A percentile compares a stretch with the other conserved stretches of the same genome.
These are phyloP conservation scores for Lodderomyces orthopsilosis DNA, from an alignment of 1,139 yeast genomes.

Conservation along the genomic window DNA sequence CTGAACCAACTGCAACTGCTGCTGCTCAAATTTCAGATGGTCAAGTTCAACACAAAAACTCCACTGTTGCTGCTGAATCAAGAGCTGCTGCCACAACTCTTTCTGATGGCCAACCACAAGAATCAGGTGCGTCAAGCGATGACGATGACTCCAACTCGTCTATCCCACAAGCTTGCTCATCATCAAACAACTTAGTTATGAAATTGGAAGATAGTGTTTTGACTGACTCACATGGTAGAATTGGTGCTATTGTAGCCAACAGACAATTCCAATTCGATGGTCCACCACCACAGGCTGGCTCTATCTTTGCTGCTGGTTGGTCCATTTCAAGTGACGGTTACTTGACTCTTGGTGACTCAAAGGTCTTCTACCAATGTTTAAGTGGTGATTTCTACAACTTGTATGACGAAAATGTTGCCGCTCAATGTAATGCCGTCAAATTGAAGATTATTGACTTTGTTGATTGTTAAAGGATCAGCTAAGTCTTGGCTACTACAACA, in stretches of 20 bases:
- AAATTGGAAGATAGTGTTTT: slow-evolving; percentile 51
- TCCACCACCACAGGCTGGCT: slow-evolving; percentile 90
- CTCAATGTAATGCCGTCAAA: slow-evolving; percentile 64
- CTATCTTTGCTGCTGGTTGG: slow-evolving; percentile 87
- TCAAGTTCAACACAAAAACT: slow-evolving; percentile 11
- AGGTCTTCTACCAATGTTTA: slow-evolving; percentile 73
- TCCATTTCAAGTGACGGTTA: slow-evolving; percentile 54
- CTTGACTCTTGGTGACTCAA: slow-evolving; percentile 66
- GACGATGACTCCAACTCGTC: slow-evolving; percentile 1
- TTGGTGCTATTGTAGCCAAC: slow-evolving; percentile 82
- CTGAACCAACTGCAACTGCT: slow-evolving; percentile 23
- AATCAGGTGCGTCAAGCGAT: neutral
- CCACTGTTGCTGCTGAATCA: slow-evolving; percentile 14
- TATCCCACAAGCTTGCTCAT: slow-evolving; percentile 11
- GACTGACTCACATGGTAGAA: slow-evolving; percentile 64
- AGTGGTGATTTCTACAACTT: slow-evolving; percentile 82
- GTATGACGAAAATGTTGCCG: slow-evolving; percentile 66
- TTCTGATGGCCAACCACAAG: slow-evolving; percentile 3
- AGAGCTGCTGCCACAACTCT: slow-evolving; percentile 4
- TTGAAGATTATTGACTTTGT: slow-evolving; percentile 64
- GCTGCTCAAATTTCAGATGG: slow-evolving; percentile 20
- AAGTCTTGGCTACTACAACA: too few species aligned
- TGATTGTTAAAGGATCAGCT: slow-evolving; percentile 41
- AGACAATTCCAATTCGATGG: slow-evolving; percentile 88
- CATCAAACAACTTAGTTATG: slow-evolving; percentile 32